Base-by-base conservation (phyloP, 2,329 filamentous ascomycete genomes). In the Raffaelea albimanens region DNA sequence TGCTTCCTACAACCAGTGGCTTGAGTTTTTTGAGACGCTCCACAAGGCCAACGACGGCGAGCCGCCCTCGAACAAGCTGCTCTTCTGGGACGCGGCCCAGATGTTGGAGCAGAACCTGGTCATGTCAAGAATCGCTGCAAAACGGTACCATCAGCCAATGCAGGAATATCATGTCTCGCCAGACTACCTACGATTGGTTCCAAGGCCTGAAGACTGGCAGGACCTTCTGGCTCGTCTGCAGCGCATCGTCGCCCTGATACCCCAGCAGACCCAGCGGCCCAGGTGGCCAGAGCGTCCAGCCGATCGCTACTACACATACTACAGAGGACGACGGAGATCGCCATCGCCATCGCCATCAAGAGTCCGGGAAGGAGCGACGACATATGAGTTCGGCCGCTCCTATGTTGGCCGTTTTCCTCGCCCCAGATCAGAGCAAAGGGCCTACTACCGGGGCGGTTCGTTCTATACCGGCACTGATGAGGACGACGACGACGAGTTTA, bases 101-200 rank as follows among this genome's bases (percentile, higher is more conserved):
- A 59, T 57, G 7, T 55, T 69, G 2, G 66, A 69, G 50, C 56
- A 60, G 20, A 70, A 69, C 42, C 47, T 63, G 9, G 58, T 59
- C 40, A 51, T 50, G 34, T 38, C 52, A 1, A 45, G 20, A 5
- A 16, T 38, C 14, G 14, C 14, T 8, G 34, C 13, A 16, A 40
- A 43, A 31, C 25, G 11, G n/a, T n/a, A n/a, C n/a, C n/a, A n/a
- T n/a, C n/a, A n/a, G n/a, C n/a, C n/a, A n/a, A n/a, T n/a, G n/a
- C n/a, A n/a, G n/a, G n/a, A n/a, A n/a, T n/a, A n/a, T n/a, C n/a
- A n/a, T 29, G 7, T 29, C 25, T 29, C 7, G 25, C 16, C 2
- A 40, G 31, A 22, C 41, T 25, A 3, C 7, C 33, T 18, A 11
- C 22, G 18, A n/a, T n/a, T n/a, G 16, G 29, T 42, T 11, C n/a